A percentile compares a stretch with the other conserved stretches of the same genome.
Conservation (phyloP, 257 asterid species). For the Solanum peruvianum region DNA sequence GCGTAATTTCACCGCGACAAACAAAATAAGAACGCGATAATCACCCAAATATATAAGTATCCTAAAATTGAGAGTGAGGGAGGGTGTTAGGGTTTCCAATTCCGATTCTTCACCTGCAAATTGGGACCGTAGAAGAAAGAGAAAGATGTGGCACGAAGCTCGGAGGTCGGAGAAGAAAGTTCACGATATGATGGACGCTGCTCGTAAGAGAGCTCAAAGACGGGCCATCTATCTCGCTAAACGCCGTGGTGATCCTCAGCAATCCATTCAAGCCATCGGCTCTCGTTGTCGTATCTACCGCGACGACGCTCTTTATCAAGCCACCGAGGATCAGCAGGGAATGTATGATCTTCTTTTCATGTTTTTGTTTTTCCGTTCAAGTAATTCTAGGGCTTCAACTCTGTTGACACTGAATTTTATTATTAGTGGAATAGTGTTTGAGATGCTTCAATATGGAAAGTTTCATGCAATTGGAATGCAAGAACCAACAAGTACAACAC, state of each 20-base stretch:
- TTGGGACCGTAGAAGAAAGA: not conserved
- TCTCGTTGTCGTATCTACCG: slow-evolving; percentile 75
- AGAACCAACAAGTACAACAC: not conserved
- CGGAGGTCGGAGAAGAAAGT: slow-evolving; percentile 93
- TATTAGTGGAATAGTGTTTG: not conserved
- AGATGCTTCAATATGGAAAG: not conserved
- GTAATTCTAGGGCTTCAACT: not conserved
- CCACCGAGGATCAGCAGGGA: slow-evolving; percentile 88
- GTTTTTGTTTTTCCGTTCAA: not conserved
- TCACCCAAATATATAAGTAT: not conserved
- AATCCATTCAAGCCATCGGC: slow-evolving; percentile 81
- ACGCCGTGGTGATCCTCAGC: slow-evolving; percentile 97
- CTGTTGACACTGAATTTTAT: not conserved
- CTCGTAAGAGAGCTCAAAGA: slow-evolving; percentile 96
- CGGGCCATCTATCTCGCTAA: slow-evolving; percentile 86
- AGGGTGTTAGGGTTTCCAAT: slow-evolving; percentile 23
- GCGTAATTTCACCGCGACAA: not conserved
- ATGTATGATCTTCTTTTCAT: slow-evolving; percentile 33
- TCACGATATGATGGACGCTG: slow-evolving; percentile 99
- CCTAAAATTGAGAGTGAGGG: not conserved
- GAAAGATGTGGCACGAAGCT: slow-evolving; percentile 96
- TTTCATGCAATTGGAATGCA: not conserved
- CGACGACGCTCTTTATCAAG: slow-evolving; percentile 82
- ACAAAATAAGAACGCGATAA: not conserved
- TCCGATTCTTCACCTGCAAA: not conserved